These are phyloP conservation scores for Fusarium sp. DNA, from an alignment of 2,329 filamentous ascomycete genomes.

Conservation along the genomic window DNA sequence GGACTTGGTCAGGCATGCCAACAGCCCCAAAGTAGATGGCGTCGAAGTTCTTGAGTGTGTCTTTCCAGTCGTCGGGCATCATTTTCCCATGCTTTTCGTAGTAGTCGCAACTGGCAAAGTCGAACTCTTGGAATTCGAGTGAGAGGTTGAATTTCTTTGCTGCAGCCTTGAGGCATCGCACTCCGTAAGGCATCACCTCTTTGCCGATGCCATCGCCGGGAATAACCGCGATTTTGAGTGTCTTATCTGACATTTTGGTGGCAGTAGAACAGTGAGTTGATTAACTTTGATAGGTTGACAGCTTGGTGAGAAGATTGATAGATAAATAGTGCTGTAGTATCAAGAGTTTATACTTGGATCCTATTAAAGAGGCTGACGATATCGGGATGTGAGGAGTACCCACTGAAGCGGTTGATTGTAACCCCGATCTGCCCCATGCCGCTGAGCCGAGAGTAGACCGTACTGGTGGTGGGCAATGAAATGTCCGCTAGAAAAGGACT, in stretches of 20 bases:
- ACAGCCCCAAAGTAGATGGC: constrained; percentile 79
- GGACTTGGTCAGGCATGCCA: constrained; percentile 68
- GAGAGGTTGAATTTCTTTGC: constrained; percentile 65
- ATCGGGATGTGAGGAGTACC: background rate
- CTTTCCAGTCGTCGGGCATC: constrained; percentile 62
- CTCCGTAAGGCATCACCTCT: constrained; percentile 76
- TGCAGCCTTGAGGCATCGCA: constrained; percentile 70
- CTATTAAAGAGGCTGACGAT: background rate
- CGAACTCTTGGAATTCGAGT: constrained; percentile 72
- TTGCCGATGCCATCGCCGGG: constrained; percentile 79
- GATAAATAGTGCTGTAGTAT: too few species aligned
- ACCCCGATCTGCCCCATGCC: background rate
- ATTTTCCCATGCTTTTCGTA: constrained; percentile 62
- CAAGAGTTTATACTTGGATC: background rate
- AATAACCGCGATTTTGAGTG: constrained; percentile 70
- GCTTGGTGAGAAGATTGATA: too few species aligned
- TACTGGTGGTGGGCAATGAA: background rate
- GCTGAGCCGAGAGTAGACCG: rapidly evolving
- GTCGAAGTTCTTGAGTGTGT: constrained; percentile 71
- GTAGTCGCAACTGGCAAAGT: constrained; percentile 77
- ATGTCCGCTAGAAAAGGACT: constrained; percentile 12
- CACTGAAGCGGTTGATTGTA: background rate
- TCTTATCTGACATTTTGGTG: constrained; percentile 53
- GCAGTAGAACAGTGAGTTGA: background rate
- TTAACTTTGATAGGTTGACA: background rate